A percentile compares a stretch with the other conserved stretches of the same genome.
Evolutionary conservation across 352 stramenopile species (phyloP).

Genomic region (Phytophthora gonapodyides): DNA sequence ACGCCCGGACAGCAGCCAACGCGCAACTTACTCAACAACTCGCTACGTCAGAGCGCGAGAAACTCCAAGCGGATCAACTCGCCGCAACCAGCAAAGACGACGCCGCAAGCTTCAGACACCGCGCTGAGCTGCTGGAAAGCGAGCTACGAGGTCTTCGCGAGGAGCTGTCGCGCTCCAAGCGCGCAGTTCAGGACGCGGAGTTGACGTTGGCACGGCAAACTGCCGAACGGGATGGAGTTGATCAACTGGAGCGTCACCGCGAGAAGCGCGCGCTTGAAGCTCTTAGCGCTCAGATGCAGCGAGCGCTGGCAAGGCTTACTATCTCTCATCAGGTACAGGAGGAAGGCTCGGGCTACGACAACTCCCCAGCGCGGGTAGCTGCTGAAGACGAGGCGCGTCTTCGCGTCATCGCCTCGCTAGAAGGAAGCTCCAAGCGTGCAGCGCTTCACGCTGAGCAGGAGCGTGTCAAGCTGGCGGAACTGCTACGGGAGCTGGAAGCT

Average conservation of each 20-base stretch:
- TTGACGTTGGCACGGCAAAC: slow-evolving; percentile 21
- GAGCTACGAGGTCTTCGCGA: slow-evolving; percentile 25
- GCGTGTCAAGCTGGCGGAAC: slow-evolving; percentile 52
- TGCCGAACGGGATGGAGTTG: slow-evolving; percentile 43
- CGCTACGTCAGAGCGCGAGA: slow-evolving; percentile 16
- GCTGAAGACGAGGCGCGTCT: slow-evolving; percentile 59
- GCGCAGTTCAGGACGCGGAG: slow-evolving; percentile 26
- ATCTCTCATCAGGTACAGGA: slow-evolving; percentile 57
- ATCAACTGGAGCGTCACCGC: slow-evolving; percentile 41
- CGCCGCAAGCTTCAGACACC: slow-evolving; percentile 22
- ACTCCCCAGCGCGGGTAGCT: slow-evolving; percentile 27
- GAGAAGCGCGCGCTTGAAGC: slow-evolving; percentile 53
- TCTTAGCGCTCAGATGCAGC: slow-evolving; percentile 58
- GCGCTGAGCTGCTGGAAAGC: slow-evolving; percentile 21
- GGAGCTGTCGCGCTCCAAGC: slow-evolving; percentile 28
- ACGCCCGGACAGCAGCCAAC: slow-evolving; percentile 29
- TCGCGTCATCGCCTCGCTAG: slow-evolving; percentile 67
- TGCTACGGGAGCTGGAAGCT: slow-evolving; percentile 57
- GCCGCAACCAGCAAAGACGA: slow-evolving; percentile 22
- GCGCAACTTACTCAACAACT: slow-evolving; percentile 41
- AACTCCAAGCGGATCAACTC: slow-evolving; percentile 28
- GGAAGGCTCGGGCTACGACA: slow-evolving; percentile 36
- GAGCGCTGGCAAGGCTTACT: slow-evolving; percentile 53
- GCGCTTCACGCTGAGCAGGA: slow-evolving; percentile 66
- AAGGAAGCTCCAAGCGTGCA: slow-evolving; percentile 56